Evolutionary conservation across 768 basidiomycete genomes (phyloP).

Genomic region (Trametes maxima): DNA sequence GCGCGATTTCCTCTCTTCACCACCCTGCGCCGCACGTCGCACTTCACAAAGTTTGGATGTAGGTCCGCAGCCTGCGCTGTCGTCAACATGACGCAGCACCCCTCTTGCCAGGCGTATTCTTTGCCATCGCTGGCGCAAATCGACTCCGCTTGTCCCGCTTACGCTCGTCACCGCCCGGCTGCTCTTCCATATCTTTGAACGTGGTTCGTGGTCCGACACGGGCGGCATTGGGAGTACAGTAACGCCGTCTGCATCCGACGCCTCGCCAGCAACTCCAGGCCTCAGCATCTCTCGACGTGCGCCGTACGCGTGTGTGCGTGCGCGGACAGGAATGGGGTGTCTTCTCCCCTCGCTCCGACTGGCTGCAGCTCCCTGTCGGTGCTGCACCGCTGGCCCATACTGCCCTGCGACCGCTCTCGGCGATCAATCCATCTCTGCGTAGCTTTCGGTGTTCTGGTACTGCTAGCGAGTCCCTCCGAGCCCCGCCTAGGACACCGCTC

Average conservation of each 20-base stretch:
- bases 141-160: neutral
- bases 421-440: slow-evolving; percentile 11
- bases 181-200: neutral
- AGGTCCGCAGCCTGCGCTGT: neutral
- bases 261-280: neutral
- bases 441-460: neutral
- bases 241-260: slow-evolving; percentile 6
- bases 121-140: neutral
- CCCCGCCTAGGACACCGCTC: slow-evolving; percentile 9
- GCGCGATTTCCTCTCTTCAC: neutral
- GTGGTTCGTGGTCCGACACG: no score
- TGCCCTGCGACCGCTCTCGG: neutral
- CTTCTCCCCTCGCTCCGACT: slow-evolving; percentile 14
- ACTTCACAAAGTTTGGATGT: neutral
- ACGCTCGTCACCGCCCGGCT: neutral
- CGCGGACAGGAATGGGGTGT: slow-evolving; percentile 12
- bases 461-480: slow-evolving; percentile 7
- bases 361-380: neutral
- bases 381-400: neutral
- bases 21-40: neutral
- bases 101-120: neutral
- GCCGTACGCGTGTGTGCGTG: neutral
- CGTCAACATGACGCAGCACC: slow-evolving; percentile 1
- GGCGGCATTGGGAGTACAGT: neutral
- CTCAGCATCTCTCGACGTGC: neutral